These are phyloP conservation scores for Medicago lupulina DNA, from an alignment of 306 rosid genomes.

Conservation along the genomic window DNA sequence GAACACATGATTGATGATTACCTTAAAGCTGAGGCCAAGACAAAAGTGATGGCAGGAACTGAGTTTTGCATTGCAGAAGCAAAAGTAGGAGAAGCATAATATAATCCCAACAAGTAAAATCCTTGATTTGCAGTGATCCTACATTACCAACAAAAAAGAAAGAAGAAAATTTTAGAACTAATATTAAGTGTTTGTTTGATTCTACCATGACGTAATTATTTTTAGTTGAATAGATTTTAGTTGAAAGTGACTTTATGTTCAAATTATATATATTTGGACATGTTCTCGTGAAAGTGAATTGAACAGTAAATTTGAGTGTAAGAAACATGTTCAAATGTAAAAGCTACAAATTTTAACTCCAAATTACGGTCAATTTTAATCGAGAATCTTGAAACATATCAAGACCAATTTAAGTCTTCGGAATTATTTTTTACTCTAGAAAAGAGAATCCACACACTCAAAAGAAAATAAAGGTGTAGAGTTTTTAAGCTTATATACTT, in stretches of 20 bases:
- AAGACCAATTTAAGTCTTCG: not conserved
- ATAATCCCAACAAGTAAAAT: constrained; percentile 71
- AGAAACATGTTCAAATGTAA: not conserved
- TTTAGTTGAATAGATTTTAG: not conserved
- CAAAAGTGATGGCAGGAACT: constrained; percentile 71
- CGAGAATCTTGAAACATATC: not conserved
- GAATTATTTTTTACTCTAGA: not conserved
- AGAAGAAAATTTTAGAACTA: constrained; percentile 22
- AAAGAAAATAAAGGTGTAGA: constrained; percentile 18
- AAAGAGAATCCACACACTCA: not conserved
- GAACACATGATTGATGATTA: constrained; percentile 29
- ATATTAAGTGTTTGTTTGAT: not conserved
- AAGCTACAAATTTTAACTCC: not conserved
- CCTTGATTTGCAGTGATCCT: constrained; percentile 83
- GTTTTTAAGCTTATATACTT: constrained; percentile 18
- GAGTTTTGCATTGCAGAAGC: constrained; percentile 86
- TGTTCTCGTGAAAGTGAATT: not conserved
- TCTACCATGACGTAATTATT: not conserved
- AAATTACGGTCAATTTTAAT: not conserved
- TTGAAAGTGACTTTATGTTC: not conserved
- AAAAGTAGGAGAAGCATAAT: constrained; percentile 75
- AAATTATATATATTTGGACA: not conserved
- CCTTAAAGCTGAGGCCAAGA: constrained; percentile 70
- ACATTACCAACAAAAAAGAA: constrained; percentile 7
- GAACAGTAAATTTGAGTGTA: not conserved